phyloP scores from a whole-genome alignment of 148 eudicot genomes.

The Polygonum maritimum region DNA sequence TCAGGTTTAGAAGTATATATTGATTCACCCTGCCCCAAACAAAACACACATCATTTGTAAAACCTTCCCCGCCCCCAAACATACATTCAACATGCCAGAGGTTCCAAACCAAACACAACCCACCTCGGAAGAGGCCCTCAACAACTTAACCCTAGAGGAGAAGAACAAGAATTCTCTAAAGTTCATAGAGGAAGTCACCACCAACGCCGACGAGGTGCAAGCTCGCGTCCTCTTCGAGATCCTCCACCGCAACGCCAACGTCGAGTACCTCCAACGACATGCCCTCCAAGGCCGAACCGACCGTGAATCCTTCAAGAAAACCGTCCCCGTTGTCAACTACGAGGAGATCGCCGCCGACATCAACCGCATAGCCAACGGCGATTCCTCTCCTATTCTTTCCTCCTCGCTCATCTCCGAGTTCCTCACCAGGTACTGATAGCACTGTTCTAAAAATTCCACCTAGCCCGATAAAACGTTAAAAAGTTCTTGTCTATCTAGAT shows the following conservation, averaged over 20 bases:
- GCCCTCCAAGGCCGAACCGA: conserved; percentile 50
- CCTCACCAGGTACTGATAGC: conserved; percentile 53
- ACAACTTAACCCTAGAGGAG: conserved; percentile 12
- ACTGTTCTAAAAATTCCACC: too few relatives aligned
- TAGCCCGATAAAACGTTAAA: too few relatives aligned
- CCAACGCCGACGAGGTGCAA: conserved; percentile 42
- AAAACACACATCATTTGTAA: too few relatives aligned
- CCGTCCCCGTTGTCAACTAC: conserved; percentile 67
- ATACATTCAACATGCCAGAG: background rate
- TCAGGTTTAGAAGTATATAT: too few relatives aligned
- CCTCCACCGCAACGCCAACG: conserved; percentile 46
- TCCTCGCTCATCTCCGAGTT: conserved; percentile 88
- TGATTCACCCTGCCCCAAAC: too few relatives aligned
- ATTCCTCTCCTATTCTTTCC: conserved; percentile 60
- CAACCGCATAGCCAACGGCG: conserved; percentile 77
- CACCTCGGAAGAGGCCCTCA: background rate
- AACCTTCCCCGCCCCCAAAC: too few relatives aligned
- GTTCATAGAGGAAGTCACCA: conserved; percentile 53
- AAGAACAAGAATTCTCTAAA: conserved; percentile 39
- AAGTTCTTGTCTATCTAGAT: too few relatives aligned
- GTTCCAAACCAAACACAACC: background rate
- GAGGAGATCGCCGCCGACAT: conserved; percentile 72
- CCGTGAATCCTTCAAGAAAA: conserved; percentile 47
- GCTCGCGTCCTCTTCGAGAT: conserved; percentile 44
- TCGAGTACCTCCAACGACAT: conserved; percentile 51